Evolutionary conservation across 2,329 filamentous ascomycete species (phyloP).

Genomic region (Phoma sp.): DNA sequence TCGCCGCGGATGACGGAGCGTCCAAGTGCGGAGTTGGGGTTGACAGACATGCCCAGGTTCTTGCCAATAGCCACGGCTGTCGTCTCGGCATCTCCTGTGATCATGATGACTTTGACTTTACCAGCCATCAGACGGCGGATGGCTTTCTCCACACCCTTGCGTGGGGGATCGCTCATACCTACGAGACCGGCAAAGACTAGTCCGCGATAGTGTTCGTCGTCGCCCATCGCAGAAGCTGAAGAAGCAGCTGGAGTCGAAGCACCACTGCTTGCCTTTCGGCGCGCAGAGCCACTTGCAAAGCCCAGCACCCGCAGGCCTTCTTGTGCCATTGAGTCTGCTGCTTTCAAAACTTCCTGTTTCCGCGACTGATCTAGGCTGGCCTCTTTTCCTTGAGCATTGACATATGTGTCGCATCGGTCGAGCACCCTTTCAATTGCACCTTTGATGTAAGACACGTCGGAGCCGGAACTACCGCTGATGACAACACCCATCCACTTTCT

Average conservation of each 20-base stretch:
- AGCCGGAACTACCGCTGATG: slow-evolving; percentile 64
- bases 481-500: slow-evolving; percentile 99
- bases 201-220: slow-evolving; percentile 79
- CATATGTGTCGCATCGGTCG: slow-evolving; percentile 85
- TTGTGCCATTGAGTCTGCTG: slow-evolving; percentile 84
- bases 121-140: slow-evolving; percentile 91
- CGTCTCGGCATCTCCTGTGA: slow-evolving; percentile 94
- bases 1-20: slow-evolving; percentile 82
- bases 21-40: slow-evolving; percentile 63
- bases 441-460: slow-evolving; percentile 92
- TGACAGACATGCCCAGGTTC: slow-evolving; percentile 92
- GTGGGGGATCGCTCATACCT: slow-evolving; percentile 95
- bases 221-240: slow-evolving; percentile 44
- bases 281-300: slow-evolving; percentile 81
- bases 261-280: slow-evolving; percentile 39
- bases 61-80: slow-evolving; percentile 93
- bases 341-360: slow-evolving; percentile 74
- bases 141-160: slow-evolving; percentile 86
- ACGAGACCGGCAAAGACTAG: slow-evolving; percentile 91
- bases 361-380: slow-evolving; percentile 80
- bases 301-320: slow-evolving; percentile 89
- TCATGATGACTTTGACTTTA: slow-evolving; percentile 98
- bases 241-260: slow-evolving; percentile 36
- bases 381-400: slow-evolving; percentile 84
- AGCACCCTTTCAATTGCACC: slow-evolving; percentile 89